Evolutionary conservation across 495 filamentous ascomycete species (phyloP).

Genomic region (Aspergillus sclerotiicarbonarius): DNA sequence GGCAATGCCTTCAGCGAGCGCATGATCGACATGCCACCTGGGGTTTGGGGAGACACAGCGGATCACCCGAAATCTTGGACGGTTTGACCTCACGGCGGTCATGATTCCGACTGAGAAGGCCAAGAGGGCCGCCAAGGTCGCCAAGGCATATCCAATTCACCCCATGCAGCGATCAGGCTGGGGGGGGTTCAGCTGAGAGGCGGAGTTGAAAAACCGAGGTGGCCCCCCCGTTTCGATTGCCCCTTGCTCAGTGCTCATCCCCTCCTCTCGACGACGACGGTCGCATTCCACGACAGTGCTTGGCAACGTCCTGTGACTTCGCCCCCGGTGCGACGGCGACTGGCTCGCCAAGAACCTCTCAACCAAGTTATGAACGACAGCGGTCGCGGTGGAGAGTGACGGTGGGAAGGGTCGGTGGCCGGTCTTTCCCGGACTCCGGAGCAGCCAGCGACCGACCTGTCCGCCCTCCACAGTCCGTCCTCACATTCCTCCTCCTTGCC

Average conservation of each 20-base stretch:
- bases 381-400: neutral
- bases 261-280: constrained; percentile 10
- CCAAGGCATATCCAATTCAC: neutral
- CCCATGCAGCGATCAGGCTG: constrained; percentile 10
- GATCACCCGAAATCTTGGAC: constrained; percentile 7
- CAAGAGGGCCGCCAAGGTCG: constrained; percentile 24
- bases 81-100: neutral
- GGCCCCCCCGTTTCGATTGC: constrained; percentile 9
- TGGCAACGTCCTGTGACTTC: constrained; percentile 22
- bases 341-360: neutral
- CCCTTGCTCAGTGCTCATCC: constrained; percentile 15
- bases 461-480: neutral
- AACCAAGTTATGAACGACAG: neutral
- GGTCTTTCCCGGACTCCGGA: neutral
- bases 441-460: neutral
- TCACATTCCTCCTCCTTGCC: constrained; percentile 6
- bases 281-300: constrained; percentile 26
- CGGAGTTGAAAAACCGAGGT: constrained; percentile 1
- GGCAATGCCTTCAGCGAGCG: constrained; percentile 4
- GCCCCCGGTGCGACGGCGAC: constrained; percentile 2
- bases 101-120: constrained; percentile 14
- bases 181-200: neutral
- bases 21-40: constrained; percentile 22
- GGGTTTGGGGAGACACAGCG: constrained; percentile 14
- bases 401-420: neutral